Base-by-base conservation (phyloP, 129 eudicot genomes). In the Artemisia argyi region DNA sequence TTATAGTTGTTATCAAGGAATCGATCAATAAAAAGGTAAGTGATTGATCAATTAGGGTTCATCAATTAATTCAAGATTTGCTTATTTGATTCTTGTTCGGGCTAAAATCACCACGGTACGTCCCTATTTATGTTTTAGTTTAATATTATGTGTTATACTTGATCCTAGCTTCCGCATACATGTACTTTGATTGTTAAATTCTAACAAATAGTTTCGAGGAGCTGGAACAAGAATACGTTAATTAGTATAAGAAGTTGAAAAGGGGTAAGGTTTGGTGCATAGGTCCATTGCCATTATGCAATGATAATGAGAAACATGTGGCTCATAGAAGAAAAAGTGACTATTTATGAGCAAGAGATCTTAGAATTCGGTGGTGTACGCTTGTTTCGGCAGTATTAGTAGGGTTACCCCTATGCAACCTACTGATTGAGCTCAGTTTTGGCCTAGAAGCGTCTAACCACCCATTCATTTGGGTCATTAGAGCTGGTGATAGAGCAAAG, bases 121-220 rank as follows among this genome's bases (percentile, higher is more conserved):
- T n/a, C n/a, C n/a, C n/a, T n/a, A n/a, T n/a, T n/a, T n/a, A n/a
- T n/a, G n/a, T n/a, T n/a, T n/a, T n/a, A n/a, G n/a, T n/a, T n/a
- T n/a, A n/a, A n/a, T n/a, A n/a, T n/a, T n/a, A n/a, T n/a, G n/a
- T n/a, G n/a, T n/a, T n/a, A n/a, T n/a, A n/a, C n/a, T n/a, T n/a
- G n/a, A n/a, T n/a, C n/a, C n/a, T n/a, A n/a, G n/a, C n/a, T n/a
- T n/a, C n/a, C n/a, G n/a, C n/a, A n/a, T n/a, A n/a, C n/a, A n/a
- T n/a, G n/a, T n/a, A n/a, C n/a, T n/a, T n/a, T n/a, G n/a, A n/a
- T n/a, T n/a, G n/a, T n/a, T n/a, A n/a, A n/a, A n/a, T n/a, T n/a
- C n/a, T n/a, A n/a, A n/a, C n/a, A n/a, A 84, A 84, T 60, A 77
- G 83, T 73, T 84, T 84, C 47, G 70, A 84, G 72, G 85, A 84